Conservation (phyloP, 1,284 basidiomycete genomes). For the Ceratobasidium papillatum region DNA sequence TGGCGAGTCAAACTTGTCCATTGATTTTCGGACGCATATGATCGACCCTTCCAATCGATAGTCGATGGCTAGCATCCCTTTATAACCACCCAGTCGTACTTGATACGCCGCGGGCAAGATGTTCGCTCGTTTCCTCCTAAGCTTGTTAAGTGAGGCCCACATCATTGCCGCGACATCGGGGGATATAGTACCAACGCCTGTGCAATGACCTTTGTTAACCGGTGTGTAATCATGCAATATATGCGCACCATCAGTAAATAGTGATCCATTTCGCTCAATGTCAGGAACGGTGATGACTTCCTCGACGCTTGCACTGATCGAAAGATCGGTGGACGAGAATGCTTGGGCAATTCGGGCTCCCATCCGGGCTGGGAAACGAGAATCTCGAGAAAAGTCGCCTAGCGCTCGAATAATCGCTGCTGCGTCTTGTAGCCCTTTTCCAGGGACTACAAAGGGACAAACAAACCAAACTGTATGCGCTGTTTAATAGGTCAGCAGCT, state of each 20-base stretch:
- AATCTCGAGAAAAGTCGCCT: conserved; percentile 60
- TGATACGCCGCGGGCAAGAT: conserved; percentile 49
- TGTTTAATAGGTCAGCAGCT: background rate
- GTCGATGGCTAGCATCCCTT: conserved; percentile 67
- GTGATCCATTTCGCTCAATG: conserved; percentile 52
- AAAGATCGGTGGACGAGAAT: conserved; percentile 74
- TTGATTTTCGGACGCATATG: conserved; percentile 63
- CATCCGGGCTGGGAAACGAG: conserved; percentile 71
- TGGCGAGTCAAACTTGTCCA: conserved; percentile 70
- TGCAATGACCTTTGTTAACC: conserved; percentile 53
- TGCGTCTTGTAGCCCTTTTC: conserved; percentile 52
- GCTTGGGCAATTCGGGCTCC: conserved; percentile 75
- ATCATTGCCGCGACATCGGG: conserved; percentile 63
- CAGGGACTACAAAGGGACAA: conserved; percentile 57
- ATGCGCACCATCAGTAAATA: conserved; percentile 59
- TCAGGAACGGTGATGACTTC: conserved; percentile 61
- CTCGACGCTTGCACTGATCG: conserved; percentile 62
- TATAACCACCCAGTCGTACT: conserved; percentile 51
- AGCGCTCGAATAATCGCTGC: conserved; percentile 61
- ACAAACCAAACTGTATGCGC: conserved; percentile 66
- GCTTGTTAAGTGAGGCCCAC: conserved; percentile 57
- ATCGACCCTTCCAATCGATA: conserved; percentile 54
- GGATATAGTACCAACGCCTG: conserved; percentile 73
- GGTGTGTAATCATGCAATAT: background rate
- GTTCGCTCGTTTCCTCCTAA: conserved; percentile 51